Percentiles rank a stretch among this genome's conserved stretches.
phyloP scores from a whole-genome alignment of 495 filamentous ascomycete genomes.

The Symbiotaphrina buchneri region DNA sequence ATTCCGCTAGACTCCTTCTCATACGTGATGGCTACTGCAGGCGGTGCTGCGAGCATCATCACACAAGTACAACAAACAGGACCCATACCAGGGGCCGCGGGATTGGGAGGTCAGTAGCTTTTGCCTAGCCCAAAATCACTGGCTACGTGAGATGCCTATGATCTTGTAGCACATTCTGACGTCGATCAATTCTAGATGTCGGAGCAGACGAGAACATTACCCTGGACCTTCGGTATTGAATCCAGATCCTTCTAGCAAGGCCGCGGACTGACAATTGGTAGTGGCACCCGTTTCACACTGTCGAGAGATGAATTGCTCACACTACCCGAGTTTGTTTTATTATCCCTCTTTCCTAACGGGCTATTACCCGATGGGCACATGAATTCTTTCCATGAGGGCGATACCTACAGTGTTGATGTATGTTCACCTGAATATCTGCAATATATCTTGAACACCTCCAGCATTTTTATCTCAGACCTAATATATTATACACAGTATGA shows the following conservation, averaged over 20 bases:
- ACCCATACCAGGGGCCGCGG: too few relatives aligned
- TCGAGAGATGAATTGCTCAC: constrained; percentile 90
- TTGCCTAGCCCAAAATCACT: too few relatives aligned
- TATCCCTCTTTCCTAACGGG: constrained; percentile 95
- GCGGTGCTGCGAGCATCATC: constrained; percentile 92
- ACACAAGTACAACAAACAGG: constrained; percentile 88
- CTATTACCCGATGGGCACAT: constrained; percentile 94
- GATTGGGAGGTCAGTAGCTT: too few relatives aligned
- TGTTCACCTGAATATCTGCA: constrained; percentile 36
- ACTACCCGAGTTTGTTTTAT: constrained; percentile 89
- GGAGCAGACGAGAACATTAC: constrained; percentile 88
- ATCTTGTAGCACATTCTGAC: too few relatives aligned
- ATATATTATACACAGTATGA: constrained; percentile 53
- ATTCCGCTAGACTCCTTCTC: constrained; percentile 85
- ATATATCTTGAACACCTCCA: constrained; percentile 18
- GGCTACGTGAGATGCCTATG: too few relatives aligned
- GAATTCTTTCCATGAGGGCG: constrained; percentile 78
- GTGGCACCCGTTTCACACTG: constrained; percentile 78
- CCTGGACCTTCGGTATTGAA: constrained; percentile 66
- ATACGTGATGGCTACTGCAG: constrained; percentile 94
- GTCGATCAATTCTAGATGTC: too few relatives aligned
- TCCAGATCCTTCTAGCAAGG: neutral
- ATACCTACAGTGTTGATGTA: constrained; percentile 94
- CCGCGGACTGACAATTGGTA: constrained; percentile 14
- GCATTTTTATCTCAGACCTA: neutral